These are phyloP conservation scores for Centrapalus pauciflorus DNA, from an alignment of 129 eudicot species.

Conservation along the genomic window DNA sequence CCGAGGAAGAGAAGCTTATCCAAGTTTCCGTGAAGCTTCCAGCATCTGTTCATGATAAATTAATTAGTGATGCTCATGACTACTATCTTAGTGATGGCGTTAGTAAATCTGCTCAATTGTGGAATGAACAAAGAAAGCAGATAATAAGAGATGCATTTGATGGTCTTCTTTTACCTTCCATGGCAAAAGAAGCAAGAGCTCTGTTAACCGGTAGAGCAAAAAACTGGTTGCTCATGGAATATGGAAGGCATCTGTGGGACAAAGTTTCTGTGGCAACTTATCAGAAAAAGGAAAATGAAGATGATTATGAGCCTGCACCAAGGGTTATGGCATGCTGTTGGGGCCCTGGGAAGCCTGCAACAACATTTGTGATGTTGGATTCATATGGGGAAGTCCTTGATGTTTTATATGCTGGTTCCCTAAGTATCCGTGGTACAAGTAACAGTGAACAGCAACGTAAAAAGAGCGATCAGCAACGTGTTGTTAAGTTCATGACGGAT, in stretches of 20 bases:
- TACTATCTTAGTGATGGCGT: constrained; percentile 88
- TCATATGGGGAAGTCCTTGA: constrained; percentile 83
- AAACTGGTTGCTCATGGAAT: constrained; percentile 59
- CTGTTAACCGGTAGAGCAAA: constrained; percentile 79
- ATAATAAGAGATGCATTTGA: constrained; percentile 75
- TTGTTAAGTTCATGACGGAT: constrained; percentile 78
- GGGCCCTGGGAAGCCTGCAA: constrained; percentile 97
- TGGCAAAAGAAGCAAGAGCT: constrained; percentile 90
- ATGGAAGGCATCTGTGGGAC: constrained; percentile 72
- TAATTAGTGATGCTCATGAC: constrained; percentile 62
- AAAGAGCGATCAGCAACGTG: constrained; percentile 79
- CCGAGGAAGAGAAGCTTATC: constrained; percentile 93
- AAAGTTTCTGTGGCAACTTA: constrained; percentile 84
- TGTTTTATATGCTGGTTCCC: constrained; percentile 67
- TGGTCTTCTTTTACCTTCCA: constrained; percentile 63
- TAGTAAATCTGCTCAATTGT: constrained; percentile 85
- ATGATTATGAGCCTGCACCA: constrained; percentile 83
- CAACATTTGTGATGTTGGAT: constrained; percentile 98
- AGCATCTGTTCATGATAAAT: constrained; percentile 40
- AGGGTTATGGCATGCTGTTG: constrained; percentile 99
- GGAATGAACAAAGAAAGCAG: constrained; percentile 95
- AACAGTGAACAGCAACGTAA: constrained; percentile 72
- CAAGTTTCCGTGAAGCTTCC: constrained; percentile 76
- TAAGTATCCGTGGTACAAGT: constrained; percentile 65
- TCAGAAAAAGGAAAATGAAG: constrained; percentile 57